Evolutionary conservation across 2,329 filamentous ascomycete species (phyloP).

Genomic region (Metarhizium anisopliae): DNA sequence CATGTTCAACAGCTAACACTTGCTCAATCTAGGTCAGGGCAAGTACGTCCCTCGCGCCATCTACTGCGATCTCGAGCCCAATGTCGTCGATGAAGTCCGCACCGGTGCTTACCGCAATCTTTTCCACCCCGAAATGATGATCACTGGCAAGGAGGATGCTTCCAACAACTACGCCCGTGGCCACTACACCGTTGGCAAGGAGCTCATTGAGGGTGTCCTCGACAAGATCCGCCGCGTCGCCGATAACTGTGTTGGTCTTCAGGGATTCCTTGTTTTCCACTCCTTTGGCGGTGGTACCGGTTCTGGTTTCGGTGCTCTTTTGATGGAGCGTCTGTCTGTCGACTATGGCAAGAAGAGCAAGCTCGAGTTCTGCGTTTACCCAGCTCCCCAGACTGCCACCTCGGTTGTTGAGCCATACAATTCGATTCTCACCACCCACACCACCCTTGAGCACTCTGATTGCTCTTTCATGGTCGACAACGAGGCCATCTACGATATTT

Average conservation of each 20-base stretch:
- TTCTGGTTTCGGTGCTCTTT: slow-evolving; percentile 93
- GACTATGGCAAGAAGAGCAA: slow-evolving; percentile 99
- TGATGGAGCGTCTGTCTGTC: slow-evolving; percentile 98
- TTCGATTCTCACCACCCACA: slow-evolving; percentile 98
- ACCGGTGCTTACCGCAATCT: slow-evolving; percentile 92
- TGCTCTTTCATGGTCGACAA: slow-evolving; percentile 99
- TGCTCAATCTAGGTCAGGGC: slow-evolving; percentile 63
- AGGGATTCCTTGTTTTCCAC: slow-evolving; percentile 99
- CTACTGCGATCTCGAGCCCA: slow-evolving; percentile 99
- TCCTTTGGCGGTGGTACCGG: slow-evolving; percentile 98
- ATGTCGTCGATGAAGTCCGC: slow-evolving; percentile 98
- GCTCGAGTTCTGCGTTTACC: slow-evolving; percentile 99
- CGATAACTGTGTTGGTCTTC: slow-evolving; percentile 95
- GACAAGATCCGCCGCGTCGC: slow-evolving; percentile 97
- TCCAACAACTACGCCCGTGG: slow-evolving; percentile 99
- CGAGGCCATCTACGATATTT: slow-evolving; percentile 99
- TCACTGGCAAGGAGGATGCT: slow-evolving; percentile 99
- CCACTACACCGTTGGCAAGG: slow-evolving; percentile 99
- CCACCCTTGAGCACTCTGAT: slow-evolving; percentile 97
- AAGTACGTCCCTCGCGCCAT: slow-evolving; percentile 99
- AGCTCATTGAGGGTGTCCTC: slow-evolving; percentile 94
- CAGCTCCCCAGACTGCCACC: slow-evolving; percentile 91
- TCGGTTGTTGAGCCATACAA: slow-evolving; percentile 99
- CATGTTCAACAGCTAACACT: neutral
- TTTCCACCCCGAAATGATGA: slow-evolving; percentile 99